Evolutionary conservation across 441 rosid genomes (phyloP), one percentile per base, ranked within the genome.

Genomic region (Erysimum cheiri): DNA sequence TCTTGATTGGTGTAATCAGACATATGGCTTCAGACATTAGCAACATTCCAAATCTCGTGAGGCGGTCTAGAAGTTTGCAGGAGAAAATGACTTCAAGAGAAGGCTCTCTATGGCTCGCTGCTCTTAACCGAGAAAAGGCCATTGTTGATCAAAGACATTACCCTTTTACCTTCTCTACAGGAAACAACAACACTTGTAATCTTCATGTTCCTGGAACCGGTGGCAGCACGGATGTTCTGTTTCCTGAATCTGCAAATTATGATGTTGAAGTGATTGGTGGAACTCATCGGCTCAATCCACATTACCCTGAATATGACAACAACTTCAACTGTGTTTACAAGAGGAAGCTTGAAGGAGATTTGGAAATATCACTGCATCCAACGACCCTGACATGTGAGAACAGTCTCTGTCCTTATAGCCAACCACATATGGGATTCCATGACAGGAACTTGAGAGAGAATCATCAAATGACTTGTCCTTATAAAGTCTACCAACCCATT

Each of bases 61-160:
- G 89, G 56, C 93, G 88, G 70, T 92, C 96, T 2, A 95, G 85
- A 69, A 86, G 88, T 78, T 81, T 95, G 71, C 99, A 92, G 80
- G 99, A 89, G 70, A 92, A 89, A 78, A 92, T 95, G 98, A 90
- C 97, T 0, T 94, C 99, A 15, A 90, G 90, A 77, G 99, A 95
- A 74, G 87, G 89, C 53, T 76, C 94, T 36, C 87, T 96, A 17
- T 95, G 97, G 98, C 85, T 85, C 17, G 90, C 96, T 39, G 86
- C 89, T 68, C 87, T 95, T 67, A 84, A 81, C 57, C 80, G 80
- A 73, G 99, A 92, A 67, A 96, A 92, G 73, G 78, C 82, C 9
- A 57, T 82, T 77, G 80, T 82, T 36, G 75, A 84, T 26, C 78
- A 84, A 39, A 48, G 2, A 3, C 19, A 0, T 40, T 4, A 14